Conservation (phyloP, 352 stramenopile species). For the Globisporangium spinosum region DNA sequence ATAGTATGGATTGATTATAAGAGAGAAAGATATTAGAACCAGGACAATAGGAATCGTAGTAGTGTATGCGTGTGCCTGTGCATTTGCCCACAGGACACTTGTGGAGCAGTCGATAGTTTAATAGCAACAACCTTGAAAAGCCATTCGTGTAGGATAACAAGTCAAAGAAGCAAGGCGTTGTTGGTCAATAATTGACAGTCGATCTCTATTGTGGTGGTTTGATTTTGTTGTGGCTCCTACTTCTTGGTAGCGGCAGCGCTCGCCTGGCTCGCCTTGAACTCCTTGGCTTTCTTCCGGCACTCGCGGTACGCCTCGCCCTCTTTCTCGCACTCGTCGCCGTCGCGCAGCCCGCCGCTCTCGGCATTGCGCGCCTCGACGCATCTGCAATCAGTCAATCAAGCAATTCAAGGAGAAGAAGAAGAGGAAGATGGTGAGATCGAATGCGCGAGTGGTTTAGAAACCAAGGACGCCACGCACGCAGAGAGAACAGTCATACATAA, state of each 20-base stretch:
- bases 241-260: constrained; percentile 16
- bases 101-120: background rate
- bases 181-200: background rate
- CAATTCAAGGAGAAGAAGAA: background rate
- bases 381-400: constrained; percentile 19
- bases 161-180: background rate
- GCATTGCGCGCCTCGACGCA: constrained; percentile 59
- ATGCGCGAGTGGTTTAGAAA: background rate
- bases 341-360: constrained; percentile 56
- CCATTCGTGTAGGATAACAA: background rate
- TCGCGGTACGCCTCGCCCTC: constrained; percentile 63
- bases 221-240: background rate
- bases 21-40: constrained; percentile 4
- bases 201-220: constrained; percentile 2
- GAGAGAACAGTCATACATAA: background rate
- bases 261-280: constrained; percentile 25
- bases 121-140: constrained; percentile 1
- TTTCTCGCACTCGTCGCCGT: constrained; percentile 67
- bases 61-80: constrained; percentile 1
- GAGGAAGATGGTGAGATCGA: constrained; percentile 9
- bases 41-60: constrained; percentile 4
- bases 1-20: constrained; percentile 8
- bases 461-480: background rate
- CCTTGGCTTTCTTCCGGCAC: constrained; percentile 46
- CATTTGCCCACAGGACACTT: background rate